Conservation (phyloP, 2,329 filamentous ascomycete genomes). For the Cordyceps cicadae region DNA sequence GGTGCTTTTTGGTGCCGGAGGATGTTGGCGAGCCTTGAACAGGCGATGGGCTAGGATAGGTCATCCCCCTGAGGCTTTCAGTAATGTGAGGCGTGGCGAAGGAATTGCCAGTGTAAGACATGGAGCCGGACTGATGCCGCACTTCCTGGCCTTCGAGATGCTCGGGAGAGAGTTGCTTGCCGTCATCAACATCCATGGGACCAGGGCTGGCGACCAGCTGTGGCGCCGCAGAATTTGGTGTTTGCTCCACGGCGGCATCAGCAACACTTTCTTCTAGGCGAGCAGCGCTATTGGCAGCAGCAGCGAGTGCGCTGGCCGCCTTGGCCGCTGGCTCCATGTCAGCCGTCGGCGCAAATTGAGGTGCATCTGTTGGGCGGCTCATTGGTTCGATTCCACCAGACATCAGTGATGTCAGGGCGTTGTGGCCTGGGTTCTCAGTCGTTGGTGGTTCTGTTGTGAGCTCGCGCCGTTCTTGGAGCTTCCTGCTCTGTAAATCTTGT, state of each 20-base stretch:
- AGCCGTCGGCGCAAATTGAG: conserved; percentile 35
- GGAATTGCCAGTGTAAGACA: conserved; percentile 48
- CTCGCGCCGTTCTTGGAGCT: neutral
- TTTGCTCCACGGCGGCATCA: conserved; percentile 37
- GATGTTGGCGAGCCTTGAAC: conserved; percentile 50
- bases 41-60: conserved; percentile 44
- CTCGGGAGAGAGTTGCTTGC: conserved; percentile 26
- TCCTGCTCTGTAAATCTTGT: conserved; percentile 24
- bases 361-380: conserved; percentile 48
- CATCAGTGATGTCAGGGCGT: conserved; percentile 45
- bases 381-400: conserved; percentile 43
- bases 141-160: conserved; percentile 43
- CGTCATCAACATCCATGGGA: conserved; percentile 46
- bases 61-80: conserved; percentile 46
- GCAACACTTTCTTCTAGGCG: conserved; percentile 27
- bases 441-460: conserved; percentile 32
- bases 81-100: conserved; percentile 34
- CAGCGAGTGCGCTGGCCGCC: conserved; percentile 24
- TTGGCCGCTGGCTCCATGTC: conserved; percentile 35
- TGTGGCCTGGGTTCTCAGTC: conserved; percentile 47
- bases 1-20: conserved; percentile 70
- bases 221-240: conserved; percentile 30
- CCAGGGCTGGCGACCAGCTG: conserved; percentile 42
- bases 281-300: conserved; percentile 25
- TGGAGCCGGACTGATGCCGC: conserved; percentile 38